Base-by-base conservation (phyloP, 1,284 basidiomycete genomes). In the Marasmius fiardii region DNA sequence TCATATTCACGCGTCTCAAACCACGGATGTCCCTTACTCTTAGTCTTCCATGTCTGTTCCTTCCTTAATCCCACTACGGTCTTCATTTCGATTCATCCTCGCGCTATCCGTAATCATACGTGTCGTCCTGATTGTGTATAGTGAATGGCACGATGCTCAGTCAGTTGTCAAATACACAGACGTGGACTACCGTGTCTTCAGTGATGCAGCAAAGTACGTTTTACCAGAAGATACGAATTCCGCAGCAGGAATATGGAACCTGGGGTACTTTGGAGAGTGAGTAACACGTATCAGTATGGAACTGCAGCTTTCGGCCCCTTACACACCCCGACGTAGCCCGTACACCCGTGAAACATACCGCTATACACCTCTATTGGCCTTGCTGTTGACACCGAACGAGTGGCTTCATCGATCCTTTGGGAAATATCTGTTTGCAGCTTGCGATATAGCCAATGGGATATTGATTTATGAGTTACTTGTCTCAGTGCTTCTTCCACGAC, bases 151-250 rank as follows among this genome's bases (percentile, higher is more conserved):
- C 60, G 93, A 96, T 65, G 80, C 81, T 2, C 84, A 76, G 60
- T 90, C 89, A 1, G 68, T 84, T n/a, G 82, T 98, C 31, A 95
- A 95, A 68, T 99, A 98, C 70, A 99, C 96, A 16, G 96, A 99
- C 71, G 80, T 99, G 57, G 97, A 99, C 74, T 99, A 98, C 71
- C 82, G 86, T 43, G 96, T 99, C 60, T 97, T 98, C 75, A 91
- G 85, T 55, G 95, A 98, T 69, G 97, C 95, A 3, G 85, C 93
- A 2, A 74, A 75, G 21, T 94, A 90, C 66, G 65, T 92, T 57
- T 69, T 81, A 18, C 68, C 70, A 7, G 71, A 62, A 37, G 61
- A 62, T 41, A 55, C 67, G 8, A 85, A 84, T 62, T 61, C 63
- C 26, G 91, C 90, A 7, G 75, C 79, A 61, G 92, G 92, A 6